Base-by-base conservation (phyloP, 768 basidiomycete species). In the Amanita phalloides region DNA sequence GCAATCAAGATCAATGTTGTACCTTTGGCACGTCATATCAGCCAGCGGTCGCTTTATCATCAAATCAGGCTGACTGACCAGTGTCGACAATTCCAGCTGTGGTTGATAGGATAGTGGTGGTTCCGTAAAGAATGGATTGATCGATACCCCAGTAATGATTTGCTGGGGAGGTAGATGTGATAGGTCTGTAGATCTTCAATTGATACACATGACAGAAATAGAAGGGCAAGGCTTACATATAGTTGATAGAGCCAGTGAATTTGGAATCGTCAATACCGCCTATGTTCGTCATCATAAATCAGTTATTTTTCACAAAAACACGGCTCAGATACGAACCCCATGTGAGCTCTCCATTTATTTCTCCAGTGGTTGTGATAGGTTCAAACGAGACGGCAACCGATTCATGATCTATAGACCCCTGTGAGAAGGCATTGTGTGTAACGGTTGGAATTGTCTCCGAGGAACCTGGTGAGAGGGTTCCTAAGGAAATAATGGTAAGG, bases 1-100 rank as follows among this genome's bases (percentile, higher is more conserved):
- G 77, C 72, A 37, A 79, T 55, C 46, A 77, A 65, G 47, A 79
- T 62, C 55, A 79, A 65, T 23, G 78, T 78, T n/a, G 76, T 79
- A 6, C 77, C 72, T 68, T 14, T 37, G 2, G 14, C 10, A 21
- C 9, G 21, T 28, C 11, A 20, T 41, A 25, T 49, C 43, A 46
- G 25, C 30, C 11, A 7, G 5, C 17, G 17, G 1, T 14, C 14
- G 33, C 11, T 13, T 13, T 25, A 30, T n/a, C 11, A 10, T 9
- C 1, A 25, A 30, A 21, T 5, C 6, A n/a, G 4, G 35, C 2
- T 17, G 10, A 50, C 61, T 30, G 53, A 69, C 73, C 78, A 21
- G 80, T 81, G 59, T 81, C 80, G 45, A 82, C 78, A 54, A 83
- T 78, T 53, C 81, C 81, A 38, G 77, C 74, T 35, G 71, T 74